phyloP scores from a whole-genome alignment of 805 yeast genomes.

The Henningerozyma blattae region DNA sequence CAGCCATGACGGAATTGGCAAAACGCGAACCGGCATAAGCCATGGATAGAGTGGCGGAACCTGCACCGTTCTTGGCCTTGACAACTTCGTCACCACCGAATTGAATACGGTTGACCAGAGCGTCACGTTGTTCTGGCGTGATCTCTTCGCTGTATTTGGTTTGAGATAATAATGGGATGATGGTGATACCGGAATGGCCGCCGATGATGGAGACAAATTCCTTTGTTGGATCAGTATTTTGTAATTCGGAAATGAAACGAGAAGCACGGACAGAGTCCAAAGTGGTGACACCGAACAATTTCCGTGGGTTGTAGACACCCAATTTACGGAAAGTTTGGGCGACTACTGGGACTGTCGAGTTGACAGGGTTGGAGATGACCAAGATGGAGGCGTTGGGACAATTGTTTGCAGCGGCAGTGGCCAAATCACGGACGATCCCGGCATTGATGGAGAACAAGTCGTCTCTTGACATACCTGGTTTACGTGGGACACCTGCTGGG shows the following conservation, averaged over 20 bases:
- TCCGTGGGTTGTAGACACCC: conserved; percentile 85
- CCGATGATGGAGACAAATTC: conserved; percentile 85
- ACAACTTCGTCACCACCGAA: conserved; percentile 96
- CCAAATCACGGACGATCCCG: conserved; percentile 66
- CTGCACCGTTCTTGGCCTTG: conserved; percentile 87
- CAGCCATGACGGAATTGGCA: conserved; percentile 51
- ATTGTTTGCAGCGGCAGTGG: conserved; percentile 52
- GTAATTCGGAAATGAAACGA: conserved; percentile 53
- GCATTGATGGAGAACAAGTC: conserved; percentile 79
- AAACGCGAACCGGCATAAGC: conserved; percentile 83
- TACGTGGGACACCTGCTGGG: conserved; percentile 85
- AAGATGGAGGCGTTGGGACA: conserved; percentile 58
- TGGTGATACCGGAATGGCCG: conserved; percentile 96
- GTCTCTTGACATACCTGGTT: conserved; percentile 84
- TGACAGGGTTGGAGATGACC: conserved; percentile 72
- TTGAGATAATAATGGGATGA: conserved; percentile 86
- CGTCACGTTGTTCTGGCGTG: conserved; percentile 47
- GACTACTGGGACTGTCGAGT: conserved; percentile 75
- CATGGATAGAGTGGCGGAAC: conserved; percentile 89
- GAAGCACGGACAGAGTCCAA: conserved; percentile 85
- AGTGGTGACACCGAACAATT: conserved; percentile 92
- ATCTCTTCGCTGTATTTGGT: conserved; percentile 54
- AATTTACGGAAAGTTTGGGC: conserved; percentile 69
- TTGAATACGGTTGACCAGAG: conserved; percentile 77
- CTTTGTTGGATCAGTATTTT: conserved; percentile 51